Evolutionary conservation across 179 eudicot species (phyloP), one percentile per base, ranked within the genome.

Genomic region (Spinacia oleracea): DNA sequence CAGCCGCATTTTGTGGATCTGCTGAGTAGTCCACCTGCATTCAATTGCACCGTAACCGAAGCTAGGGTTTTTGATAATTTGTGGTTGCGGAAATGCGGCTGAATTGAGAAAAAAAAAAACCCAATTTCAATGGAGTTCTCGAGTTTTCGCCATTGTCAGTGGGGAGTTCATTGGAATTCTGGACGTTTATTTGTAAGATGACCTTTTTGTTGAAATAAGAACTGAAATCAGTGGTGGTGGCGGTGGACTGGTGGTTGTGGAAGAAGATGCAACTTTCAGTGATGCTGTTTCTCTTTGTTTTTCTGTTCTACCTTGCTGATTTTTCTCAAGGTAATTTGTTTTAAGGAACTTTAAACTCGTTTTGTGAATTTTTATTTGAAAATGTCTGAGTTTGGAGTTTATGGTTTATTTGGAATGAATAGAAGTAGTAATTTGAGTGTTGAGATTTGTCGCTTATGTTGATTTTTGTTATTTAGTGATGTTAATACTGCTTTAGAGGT

Each of bases 251-350:
- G 12, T 79, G 50, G 7, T 46, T 60, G 35, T 75, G 23, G 43
- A 29, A 31, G 78, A 82, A 74, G 67, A 83, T 83, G 85, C 85
- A 62, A 40, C 66, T 76, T 79, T 62, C 77, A 40, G 68, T 83
- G 77, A 10, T 79, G 48, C 50, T 75, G 27, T 58, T 80, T 21
- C 77, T 83, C 23, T 0, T 75, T 48, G 21, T 83, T 20, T 70
- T 74, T 45, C n/a, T 79, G 25, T 51, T 75, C 29, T 58, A n/a
- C 69, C 62, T 83, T 27, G n/a, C 59, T 64, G 48, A 50, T 51
- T 29, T 65, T 76, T 75, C 80, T 1, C 59, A 64, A 63, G 85
- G 85, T 83, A 75, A 34, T 32, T 20, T 29, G 15, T 50, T 38
- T 20, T 73, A 15, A 0, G 32, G 32, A 48, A 27, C 15, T 77